Conservation (phyloP, 495 filamentous ascomycete genomes). For the Aspergillus avenaceus region DNA sequence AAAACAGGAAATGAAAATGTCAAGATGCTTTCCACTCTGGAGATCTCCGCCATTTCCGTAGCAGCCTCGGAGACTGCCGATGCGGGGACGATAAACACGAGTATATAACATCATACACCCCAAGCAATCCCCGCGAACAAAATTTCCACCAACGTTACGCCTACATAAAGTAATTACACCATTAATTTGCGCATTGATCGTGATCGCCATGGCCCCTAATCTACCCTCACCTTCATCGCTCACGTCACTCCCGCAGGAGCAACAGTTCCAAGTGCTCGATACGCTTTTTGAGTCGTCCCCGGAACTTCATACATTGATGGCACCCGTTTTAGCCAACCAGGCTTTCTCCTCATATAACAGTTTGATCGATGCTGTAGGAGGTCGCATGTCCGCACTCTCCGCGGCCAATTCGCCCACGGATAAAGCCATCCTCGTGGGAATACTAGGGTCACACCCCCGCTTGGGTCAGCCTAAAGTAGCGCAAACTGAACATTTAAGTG, state of each 20-base stretch:
- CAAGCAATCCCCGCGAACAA: neutral
- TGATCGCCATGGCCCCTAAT: constrained; percentile 11
- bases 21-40: constrained; percentile 2
- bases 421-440: constrained; percentile 56
- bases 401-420: constrained; percentile 43
- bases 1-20: too few species aligned
- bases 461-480: constrained; percentile 64
- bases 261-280: constrained; percentile 65
- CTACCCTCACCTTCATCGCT: constrained; percentile 53
- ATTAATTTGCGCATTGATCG: neutral
- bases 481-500: constrained; percentile 57
- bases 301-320: constrained; percentile 66
- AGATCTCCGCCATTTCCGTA: constrained; percentile 19
- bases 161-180: too few species aligned
- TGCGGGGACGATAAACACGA: constrained; percentile 13
- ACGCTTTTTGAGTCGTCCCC: constrained; percentile 82
- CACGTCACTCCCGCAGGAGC: constrained; percentile 49
- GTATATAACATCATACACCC: constrained; percentile 1
- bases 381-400: constrained; percentile 50
- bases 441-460: constrained; percentile 84
- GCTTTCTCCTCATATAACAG: constrained; percentile 58
- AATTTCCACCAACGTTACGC: neutral
- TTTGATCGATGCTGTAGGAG: constrained; percentile 56
- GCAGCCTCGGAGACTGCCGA: constrained; percentile 31
- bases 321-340: constrained; percentile 60